phyloP scores from a whole-genome alignment of 352 stramenopile species.

The Bremia lactucae region DNA sequence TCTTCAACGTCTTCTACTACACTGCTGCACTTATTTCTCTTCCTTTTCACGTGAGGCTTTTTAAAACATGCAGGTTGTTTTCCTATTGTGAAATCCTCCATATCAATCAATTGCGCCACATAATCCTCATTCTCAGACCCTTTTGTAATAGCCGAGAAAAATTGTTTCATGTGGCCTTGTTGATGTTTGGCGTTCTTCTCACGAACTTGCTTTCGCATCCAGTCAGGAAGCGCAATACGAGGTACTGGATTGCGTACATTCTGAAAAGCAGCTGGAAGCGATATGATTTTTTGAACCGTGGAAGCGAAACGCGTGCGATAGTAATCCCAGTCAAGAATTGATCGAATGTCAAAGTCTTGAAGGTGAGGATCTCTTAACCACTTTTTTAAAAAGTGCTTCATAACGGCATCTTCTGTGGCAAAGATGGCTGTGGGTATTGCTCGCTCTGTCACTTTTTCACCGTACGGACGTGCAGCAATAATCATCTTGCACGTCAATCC shows the following conservation, averaged over 20 bases:
- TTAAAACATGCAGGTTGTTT: slow-evolving; percentile 7
- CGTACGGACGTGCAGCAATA: slow-evolving; percentile 86
- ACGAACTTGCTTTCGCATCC: slow-evolving; percentile 90
- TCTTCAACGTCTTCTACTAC: slow-evolving; percentile 22
- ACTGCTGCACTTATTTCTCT: slow-evolving; percentile 6
- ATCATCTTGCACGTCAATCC: slow-evolving; percentile 98
- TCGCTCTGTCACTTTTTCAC: slow-evolving; percentile 94
- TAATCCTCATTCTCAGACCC: slow-evolving; percentile 26
- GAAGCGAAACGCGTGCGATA: slow-evolving; percentile 83
- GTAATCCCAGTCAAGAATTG: slow-evolving; percentile 98
- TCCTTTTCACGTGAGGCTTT: slow-evolving; percentile 10
- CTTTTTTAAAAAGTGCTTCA: slow-evolving; percentile 95
- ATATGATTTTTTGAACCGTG: slow-evolving; percentile 99
- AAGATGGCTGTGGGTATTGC: slow-evolving; percentile 98
- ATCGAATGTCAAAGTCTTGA: slow-evolving; percentile 88
- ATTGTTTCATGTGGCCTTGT: slow-evolving; percentile 81
- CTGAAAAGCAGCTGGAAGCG: slow-evolving; percentile 96
- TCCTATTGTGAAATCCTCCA: slow-evolving; percentile 46
- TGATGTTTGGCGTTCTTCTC: slow-evolving; percentile 78
- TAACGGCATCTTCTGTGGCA: slow-evolving; percentile 89
- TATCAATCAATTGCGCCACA: slow-evolving; percentile 54
- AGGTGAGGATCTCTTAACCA: slow-evolving; percentile 92
- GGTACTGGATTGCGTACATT: slow-evolving; percentile 95
- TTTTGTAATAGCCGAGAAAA: slow-evolving; percentile 58
- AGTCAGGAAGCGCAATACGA: slow-evolving; percentile 92